Base-by-base conservation (phyloP, 176 grass and related monocot species). In the Oryza brachyantha region DNA sequence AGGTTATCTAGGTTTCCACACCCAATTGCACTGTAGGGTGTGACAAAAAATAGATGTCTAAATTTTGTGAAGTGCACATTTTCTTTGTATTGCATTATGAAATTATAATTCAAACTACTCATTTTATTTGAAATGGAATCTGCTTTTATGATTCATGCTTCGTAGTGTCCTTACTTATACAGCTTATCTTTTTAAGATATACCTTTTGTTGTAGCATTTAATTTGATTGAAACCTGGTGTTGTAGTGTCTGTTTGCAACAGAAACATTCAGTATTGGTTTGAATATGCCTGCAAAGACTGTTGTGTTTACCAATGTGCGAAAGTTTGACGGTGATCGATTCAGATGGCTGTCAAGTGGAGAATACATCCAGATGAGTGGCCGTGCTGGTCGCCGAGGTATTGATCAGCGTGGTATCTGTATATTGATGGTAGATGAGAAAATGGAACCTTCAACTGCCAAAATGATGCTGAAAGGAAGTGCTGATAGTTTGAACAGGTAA, bases 261-360 rank as follows among this genome's bases (percentile, higher is more conserved):
- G 95, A 97, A 80, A 97, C 95, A 61, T 97, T 97, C 89, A 97
- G 95, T 85, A 97, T 97, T 74, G 95, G 95, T 70, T 79, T 97
- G 80, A 97, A 97, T 87, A 97, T 97, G 95, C 95, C 95, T 80
- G 95, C 95, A 77, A 97, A 97, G 73, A 97, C 95, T 82, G 90
- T 91, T 42, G 95, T 97, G 61, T 97, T 97, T 90, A 94, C 95
- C 73, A 94, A 88, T 86, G 95, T 94, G 75, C 85, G 92, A 6
- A 97, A 97, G 80, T 97, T 90, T 77, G 95, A 97, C 4, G 95
- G 95, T 19, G 92, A 97, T 86, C 87, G 89, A 50, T 97, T 97
- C 81, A 90, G 95, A 86, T 94, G 92, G 87, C 87, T 97, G 58
- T 86, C 95, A 26, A 92, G 95, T 85, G 95, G 95, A 25, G 95